Conservation (phyloP, 1,139 yeast species). For the Zygoascus meyerae region DNA sequence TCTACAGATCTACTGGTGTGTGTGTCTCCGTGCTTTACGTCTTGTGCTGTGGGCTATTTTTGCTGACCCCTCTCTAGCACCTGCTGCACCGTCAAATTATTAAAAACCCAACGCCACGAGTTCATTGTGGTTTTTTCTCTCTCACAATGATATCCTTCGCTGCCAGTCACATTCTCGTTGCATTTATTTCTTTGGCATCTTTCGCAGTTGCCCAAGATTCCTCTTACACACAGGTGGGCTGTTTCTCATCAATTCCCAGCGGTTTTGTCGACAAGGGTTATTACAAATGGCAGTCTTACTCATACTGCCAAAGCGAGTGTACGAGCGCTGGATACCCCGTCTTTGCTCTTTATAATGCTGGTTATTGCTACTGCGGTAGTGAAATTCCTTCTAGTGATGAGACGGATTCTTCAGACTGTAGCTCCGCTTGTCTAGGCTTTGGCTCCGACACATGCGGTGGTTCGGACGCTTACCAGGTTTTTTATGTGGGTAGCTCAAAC, state of each 20-base stretch:
- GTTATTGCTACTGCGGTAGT: conserved; percentile 61
- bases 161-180: neutral
- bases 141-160: neutral
- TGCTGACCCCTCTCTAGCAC: too few relatives aligned
- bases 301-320: conserved; percentile 17
- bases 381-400: conserved; percentile 41
- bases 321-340: conserved; percentile 33
- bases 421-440: conserved; percentile 47
- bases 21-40: too few relatives aligned
- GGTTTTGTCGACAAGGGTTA: conserved; percentile 19
- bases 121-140: too few relatives aligned
- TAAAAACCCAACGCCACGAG: too few relatives aligned
- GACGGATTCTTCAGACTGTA: conserved; percentile 38
- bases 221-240: conserved; percentile 18
- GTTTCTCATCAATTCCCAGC: conserved; percentile 21
- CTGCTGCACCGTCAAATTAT: too few relatives aligned
- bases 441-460: conserved; percentile 56
- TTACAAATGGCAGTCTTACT: conserved; percentile 16
- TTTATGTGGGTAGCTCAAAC: conserved; percentile 32
- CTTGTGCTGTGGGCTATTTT: too few relatives aligned
- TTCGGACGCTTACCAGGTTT: conserved; percentile 39
- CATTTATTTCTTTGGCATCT: neutral
- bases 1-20: too few relatives aligned
- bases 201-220: conserved; percentile 2
- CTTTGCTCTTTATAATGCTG: conserved; percentile 55